Evolutionary conservation across 495 filamentous ascomycete genomes (phyloP), one percentile per base, ranked within the genome.

Genomic region (Durotheca rogersii): DNA sequence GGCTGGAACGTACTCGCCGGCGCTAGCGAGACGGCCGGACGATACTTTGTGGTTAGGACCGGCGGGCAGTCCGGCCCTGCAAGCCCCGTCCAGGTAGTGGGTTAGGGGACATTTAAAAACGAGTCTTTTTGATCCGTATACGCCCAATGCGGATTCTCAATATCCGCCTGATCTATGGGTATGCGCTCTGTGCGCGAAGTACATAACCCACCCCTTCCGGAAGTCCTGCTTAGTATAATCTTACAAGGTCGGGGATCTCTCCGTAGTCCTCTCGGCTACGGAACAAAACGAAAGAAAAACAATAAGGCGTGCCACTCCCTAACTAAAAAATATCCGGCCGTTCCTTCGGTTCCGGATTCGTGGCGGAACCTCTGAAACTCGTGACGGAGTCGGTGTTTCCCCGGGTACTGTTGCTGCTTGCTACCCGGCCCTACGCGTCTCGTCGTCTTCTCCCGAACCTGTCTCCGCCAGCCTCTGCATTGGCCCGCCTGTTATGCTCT

Each of bases 1-100:
- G 69, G 80, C 62, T 90, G 87, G 76, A 79, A 92, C 71, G 82
- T 84, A 1, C 64, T 95, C 27, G 78, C 72, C 0, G 74, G 75
- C 15, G 86, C 89, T 1, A 71, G 77, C 20, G 79, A 82, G 66
- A 89, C 72, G 30, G 79, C 79, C 7, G 88, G 86, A 17, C 77
- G 73, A 53, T 95, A 83, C 64, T 92, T 95, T 48, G 82, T 92
- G 29, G 90, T 95, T 14, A 81, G 90, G 50, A 88, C 81, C 44
- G 77, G 71, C 9, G 41, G 56, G 23, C 47, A 48, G 64, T 39
- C 49, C 25, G 23, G 30, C 33, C 32, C 25, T 7, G 33, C 42
- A 9, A 41, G 29, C 12, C n/a, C n/a, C n/a, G n/a, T n/a, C 17
- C 17, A 39, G 27, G 16, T n/a, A 43, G 34, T 30, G 35, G 47